Evolutionary conservation across 805 yeast genomes (phyloP).

Genomic region (Wickerhamomyces alni): DNA sequence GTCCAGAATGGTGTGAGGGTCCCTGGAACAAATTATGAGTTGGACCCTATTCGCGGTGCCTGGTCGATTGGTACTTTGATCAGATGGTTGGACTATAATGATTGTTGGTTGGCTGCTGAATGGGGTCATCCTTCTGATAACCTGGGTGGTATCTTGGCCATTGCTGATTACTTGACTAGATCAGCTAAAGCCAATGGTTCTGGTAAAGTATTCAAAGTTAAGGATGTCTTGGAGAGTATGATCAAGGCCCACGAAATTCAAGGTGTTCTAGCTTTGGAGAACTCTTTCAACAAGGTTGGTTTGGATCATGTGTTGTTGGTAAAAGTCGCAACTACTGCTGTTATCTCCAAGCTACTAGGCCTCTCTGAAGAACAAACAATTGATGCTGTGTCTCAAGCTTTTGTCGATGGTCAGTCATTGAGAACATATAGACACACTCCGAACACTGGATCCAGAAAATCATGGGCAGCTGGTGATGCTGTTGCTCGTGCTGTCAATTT

Average conservation of each 20-base stretch:
- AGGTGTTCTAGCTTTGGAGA: conserved; percentile 52
- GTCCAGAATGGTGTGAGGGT: conserved; percentile 53
- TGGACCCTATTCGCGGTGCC: conserved; percentile 55
- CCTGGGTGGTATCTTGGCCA: conserved; percentile 52
- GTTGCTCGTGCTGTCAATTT: conserved; percentile 52
- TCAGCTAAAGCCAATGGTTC: conserved; percentile 33
- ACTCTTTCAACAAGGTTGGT: conserved; percentile 55
- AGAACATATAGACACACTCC: conserved; percentile 63
- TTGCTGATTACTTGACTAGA: conserved; percentile 50
- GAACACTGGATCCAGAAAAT: conserved; percentile 55
- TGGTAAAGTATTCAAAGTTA: conserved; percentile 39
- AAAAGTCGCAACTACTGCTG: conserved; percentile 57
- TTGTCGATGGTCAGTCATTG: conserved; percentile 53
- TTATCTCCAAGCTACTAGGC: conserved; percentile 50
- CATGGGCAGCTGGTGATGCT: conserved; percentile 68
- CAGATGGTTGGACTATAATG: conserved; percentile 58
- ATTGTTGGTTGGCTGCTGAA: conserved; percentile 65
- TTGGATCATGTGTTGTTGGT: conserved; percentile 55
- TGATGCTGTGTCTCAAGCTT: conserved; percentile 53
- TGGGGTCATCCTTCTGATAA: conserved; percentile 67
- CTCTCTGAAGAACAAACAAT: conserved; percentile 43
- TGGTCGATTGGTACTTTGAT: conserved; percentile 51
- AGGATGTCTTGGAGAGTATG: conserved; percentile 50
- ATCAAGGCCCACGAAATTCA: conserved; percentile 61
- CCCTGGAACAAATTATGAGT: conserved; percentile 42